These are phyloP conservation scores for Castanospermum australe DNA, from an alignment of 306 rosid genomes.

Conservation along the genomic window DNA sequence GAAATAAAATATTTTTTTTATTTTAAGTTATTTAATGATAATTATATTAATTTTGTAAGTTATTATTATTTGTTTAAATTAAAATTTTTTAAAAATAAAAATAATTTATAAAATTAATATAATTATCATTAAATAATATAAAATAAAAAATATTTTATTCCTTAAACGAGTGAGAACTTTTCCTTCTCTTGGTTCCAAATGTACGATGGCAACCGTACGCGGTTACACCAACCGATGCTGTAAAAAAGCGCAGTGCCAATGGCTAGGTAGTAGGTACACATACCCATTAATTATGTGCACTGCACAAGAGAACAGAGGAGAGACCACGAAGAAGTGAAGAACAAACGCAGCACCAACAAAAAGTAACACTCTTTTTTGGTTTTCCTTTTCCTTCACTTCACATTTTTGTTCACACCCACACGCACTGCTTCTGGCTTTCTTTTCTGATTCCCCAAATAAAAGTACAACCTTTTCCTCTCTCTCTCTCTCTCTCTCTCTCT, in stretches of 20 bases:
- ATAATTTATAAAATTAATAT: no score
- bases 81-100: no score
- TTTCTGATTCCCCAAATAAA: conserved; percentile 25
- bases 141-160: no score
- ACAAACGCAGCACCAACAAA: background rate
- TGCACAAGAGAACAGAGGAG: background rate
- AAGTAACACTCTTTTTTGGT: conserved; percentile 14
- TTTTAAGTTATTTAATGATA: no score
- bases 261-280: no score
- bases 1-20: no score
- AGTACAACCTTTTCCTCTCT: background rate
- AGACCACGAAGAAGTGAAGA: no score
- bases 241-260: no score
- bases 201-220: background rate
- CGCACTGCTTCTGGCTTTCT: conserved; percentile 13
- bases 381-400: background rate
- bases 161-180: no score
- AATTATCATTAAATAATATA: no score
- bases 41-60: no score
- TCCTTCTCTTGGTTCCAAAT: background rate
- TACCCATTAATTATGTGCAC: background rate
- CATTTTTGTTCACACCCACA: conserved; percentile 34
- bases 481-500: background rate
- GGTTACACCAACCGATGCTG: background rate
- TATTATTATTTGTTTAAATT: no score